A percentile compares a stretch with the other conserved stretches of the same genome.
phyloP scores from a whole-genome alignment of 2,329 filamentous ascomycete species.

The Fusarium brevicatenulatum region DNA sequence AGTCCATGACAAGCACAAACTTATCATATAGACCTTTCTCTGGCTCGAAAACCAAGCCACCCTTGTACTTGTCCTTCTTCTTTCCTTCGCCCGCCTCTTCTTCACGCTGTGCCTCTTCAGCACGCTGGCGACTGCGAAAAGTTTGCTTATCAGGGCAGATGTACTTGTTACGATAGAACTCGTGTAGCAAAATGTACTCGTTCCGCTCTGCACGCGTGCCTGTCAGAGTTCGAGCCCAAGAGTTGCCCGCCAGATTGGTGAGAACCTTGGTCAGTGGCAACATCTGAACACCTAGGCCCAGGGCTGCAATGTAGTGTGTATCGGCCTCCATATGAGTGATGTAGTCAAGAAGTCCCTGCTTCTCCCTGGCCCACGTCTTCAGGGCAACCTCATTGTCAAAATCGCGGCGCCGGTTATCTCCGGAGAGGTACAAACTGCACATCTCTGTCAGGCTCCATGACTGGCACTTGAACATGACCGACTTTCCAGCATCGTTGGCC shows the following conservation, averaged over 20 bases:
- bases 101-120: constrained; percentile 75
- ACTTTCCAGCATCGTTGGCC: constrained; percentile 96
- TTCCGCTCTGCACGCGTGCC: constrained; percentile 97
- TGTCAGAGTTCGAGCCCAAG: constrained; percentile 94
- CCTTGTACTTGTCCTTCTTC: constrained; percentile 99
- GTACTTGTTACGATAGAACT: constrained; percentile 96
- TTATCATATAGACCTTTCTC: constrained; percentile 98
- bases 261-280: constrained; percentile 93
- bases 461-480: constrained; percentile 95
- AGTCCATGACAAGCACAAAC: constrained; percentile 99
- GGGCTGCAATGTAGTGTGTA: constrained; percentile 93
- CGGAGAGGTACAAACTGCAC: constrained; percentile 87
- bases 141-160: constrained; percentile 96
- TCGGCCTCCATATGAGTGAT: constrained; percentile 94
- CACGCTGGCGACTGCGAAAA: constrained; percentile 78
- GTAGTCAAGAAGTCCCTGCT: constrained; percentile 90
- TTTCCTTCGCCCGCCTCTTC: constrained; percentile 80
- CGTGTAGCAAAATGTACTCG: constrained; percentile 98
- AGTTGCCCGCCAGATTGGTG: constrained; percentile 96
- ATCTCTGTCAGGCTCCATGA: constrained; percentile 99
- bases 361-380: constrained; percentile 81
- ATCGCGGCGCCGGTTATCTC: constrained; percentile 78
- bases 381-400: constrained; percentile 89
- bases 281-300: constrained; percentile 90
- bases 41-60: constrained; percentile 96